phyloP scores from a whole-genome alignment of 2,329 filamentous ascomycete genomes.

The Fonsecaea erecta region DNA sequence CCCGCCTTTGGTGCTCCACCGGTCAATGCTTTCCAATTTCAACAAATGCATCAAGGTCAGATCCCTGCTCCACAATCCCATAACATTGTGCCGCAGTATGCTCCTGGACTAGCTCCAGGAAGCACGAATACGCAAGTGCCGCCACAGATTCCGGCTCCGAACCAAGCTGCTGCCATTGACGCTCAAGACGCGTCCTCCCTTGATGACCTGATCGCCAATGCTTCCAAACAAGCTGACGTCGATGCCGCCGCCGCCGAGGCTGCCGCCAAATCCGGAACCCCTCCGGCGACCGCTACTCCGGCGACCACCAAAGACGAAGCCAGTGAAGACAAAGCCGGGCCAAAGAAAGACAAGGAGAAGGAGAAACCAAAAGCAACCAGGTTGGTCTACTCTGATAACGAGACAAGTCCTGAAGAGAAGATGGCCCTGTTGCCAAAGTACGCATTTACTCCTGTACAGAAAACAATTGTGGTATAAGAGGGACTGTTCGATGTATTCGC shows the following conservation, averaged over 20 bases:
- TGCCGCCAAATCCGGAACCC: conserved; percentile 27
- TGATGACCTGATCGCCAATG: conserved; percentile 58
- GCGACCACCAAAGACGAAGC: conserved; percentile 46
- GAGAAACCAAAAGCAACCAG: conserved; percentile 67
- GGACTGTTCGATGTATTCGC: background rate
- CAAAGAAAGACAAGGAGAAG: conserved; percentile 63
- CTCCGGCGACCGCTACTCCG: conserved; percentile 27
- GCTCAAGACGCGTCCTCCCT: conserved; percentile 50
- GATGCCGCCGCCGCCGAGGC: conserved; percentile 39
- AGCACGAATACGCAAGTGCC: conserved; percentile 25
- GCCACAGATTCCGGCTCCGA: conserved; percentile 29
- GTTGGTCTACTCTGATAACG: conserved; percentile 82
- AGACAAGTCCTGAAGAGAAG: conserved; percentile 83
- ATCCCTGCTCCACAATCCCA: conserved; percentile 45
- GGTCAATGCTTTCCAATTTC: conserved; percentile 60
- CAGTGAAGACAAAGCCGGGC: conserved; percentile 62
- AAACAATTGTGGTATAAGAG: conserved; percentile 35
- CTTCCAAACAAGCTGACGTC: conserved; percentile 51
- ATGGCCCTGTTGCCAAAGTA: conserved; percentile 81
- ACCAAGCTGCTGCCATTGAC: conserved; percentile 16
- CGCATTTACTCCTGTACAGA: conserved; percentile 62
- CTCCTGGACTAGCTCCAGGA: conserved; percentile 25
- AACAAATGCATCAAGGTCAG: conserved; percentile 61
- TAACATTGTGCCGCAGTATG: conserved; percentile 32
- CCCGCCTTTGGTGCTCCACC: conserved; percentile 61